Evolutionary conservation across 345 rosid species (phyloP), one percentile per base, ranked within the genome.

Genomic region (Ceriops decandra): DNA sequence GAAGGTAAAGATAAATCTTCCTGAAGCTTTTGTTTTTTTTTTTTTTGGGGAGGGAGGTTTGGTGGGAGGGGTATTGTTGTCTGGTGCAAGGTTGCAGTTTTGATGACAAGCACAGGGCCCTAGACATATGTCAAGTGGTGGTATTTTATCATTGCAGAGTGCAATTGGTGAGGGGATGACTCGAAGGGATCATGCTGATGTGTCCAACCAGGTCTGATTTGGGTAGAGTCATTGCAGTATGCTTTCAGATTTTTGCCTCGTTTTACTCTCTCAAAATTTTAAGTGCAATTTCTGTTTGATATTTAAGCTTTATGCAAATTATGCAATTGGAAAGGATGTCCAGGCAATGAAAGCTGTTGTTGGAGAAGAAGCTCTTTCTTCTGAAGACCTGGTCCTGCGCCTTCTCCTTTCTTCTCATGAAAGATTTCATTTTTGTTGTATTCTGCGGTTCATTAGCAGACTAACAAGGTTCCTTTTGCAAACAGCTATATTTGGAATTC

Each of bases 161-260:
- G 98, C 97, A 73, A 91, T 93, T 76, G 98, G 98, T 27, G 98
- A 93, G 72, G 98, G 97, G n/a, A 93, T 91, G 97, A 91, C 98
- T 65, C 93, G 95, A 6, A 77, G 84, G 71, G 98, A 90, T 82
- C 98, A 92, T 76, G 67, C 97, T 21, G 97, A 92, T 79, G 97
- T 92, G 68, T 92, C 97, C 68, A 92, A 90, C 81, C 98, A 92
- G 90, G 98, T 88, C 58, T 72, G 80, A 57, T 60, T 42, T 66
- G 42, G 47, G 28, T 57, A 15, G 57, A 15, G 57, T 59, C 66
- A 26, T 60, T 20, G 62, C 24, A 16, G 36, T 26, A 26, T 5
- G 47, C 60, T 32, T 70, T 62, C 22, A n/a, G 68, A 38, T 26
- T 68, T 7, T 7, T 51, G 19, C 66, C 64, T 46, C 1, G 35